Evolutionary conservation across 2,329 filamentous ascomycete species (phyloP).

Genomic region (Fusarium subglutinans): DNA sequence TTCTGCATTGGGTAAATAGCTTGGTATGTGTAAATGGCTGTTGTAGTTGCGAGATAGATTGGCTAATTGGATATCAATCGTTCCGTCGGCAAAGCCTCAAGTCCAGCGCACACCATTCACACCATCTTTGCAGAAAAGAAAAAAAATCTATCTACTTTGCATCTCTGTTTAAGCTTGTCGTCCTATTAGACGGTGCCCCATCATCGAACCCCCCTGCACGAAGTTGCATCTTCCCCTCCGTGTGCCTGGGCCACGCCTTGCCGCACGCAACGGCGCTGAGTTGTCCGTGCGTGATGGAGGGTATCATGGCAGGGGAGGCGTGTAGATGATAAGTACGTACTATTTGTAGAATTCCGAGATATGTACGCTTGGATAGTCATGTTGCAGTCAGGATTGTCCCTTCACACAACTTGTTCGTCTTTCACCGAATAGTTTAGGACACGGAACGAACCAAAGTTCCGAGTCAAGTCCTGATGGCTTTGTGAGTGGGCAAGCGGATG

Average conservation of each 20-base stretch:
- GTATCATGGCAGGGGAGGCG: constrained; percentile 32
- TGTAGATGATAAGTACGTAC: constrained; percentile 16
- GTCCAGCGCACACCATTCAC: constrained; percentile 25
- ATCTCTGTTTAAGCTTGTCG: constrained; percentile 24
- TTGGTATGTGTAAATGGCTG: constrained; percentile 3
- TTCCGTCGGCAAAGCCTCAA: constrained; percentile 6
- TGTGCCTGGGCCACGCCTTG: constrained; percentile 39
- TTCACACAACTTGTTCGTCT: constrained; percentile 11
- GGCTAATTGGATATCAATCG: constrained; percentile 24
- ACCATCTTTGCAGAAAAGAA: constrained; percentile 23
- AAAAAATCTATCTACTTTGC: constrained; percentile 24
- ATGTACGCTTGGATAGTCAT: constrained; percentile 34
- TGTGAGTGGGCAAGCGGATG: constrained; percentile 15
- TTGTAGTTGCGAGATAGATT: constrained; percentile 5
- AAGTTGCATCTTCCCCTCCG: constrained; percentile 29
- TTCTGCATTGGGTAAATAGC: constrained; percentile 27
- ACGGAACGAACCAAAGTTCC: neutral
- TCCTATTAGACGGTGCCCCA: constrained; percentile 56
- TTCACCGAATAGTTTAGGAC: constrained; percentile 6
- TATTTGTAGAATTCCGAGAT: constrained; percentile 1
- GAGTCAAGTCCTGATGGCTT: constrained; percentile 18
- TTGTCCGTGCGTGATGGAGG: constrained; percentile 48
- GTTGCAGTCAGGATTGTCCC: constrained; percentile 12
- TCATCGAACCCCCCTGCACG: constrained; percentile 48
- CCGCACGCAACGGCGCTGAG: constrained; percentile 41